These are phyloP conservation scores for Verticillium isaacii DNA, from an alignment of 2,329 filamentous ascomycete genomes.

Conservation along the genomic window DNA sequence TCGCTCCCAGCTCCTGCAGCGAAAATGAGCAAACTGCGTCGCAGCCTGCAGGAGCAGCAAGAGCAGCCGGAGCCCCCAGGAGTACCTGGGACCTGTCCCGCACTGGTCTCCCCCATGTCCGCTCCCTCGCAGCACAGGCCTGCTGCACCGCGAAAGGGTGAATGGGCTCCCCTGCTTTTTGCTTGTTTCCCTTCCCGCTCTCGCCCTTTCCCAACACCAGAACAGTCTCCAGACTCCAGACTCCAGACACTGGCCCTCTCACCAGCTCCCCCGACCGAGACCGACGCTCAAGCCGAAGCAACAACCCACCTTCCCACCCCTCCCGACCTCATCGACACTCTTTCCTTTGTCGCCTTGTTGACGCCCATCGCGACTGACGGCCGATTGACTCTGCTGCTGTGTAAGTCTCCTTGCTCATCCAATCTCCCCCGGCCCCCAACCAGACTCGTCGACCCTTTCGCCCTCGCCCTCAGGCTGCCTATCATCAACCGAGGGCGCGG, in stretches of 20 bases:
- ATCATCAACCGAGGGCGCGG: neutral
- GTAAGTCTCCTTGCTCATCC: neutral
- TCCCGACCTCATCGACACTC: conserved; percentile 9
- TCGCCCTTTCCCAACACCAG: conserved; percentile 12
- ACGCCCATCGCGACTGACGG: neutral
- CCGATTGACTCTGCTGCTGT: conserved; percentile 1
- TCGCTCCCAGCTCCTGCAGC: neutral
- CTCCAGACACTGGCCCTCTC: conserved; percentile 3
- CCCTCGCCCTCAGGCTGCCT: neutral
- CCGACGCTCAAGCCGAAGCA: neutral
- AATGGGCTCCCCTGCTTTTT: neutral
- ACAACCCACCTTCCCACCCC: neutral
- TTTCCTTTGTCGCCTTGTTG: conserved; percentile 13
- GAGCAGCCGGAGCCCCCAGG: neutral
- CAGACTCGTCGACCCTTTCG: neutral
- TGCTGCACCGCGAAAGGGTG: neutral
- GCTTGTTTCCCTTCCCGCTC: neutral
- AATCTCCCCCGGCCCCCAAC: neutral
- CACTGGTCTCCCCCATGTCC: neutral
- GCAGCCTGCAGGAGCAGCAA: neutral
- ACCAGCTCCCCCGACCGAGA: neutral
- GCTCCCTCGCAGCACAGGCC: neutral
- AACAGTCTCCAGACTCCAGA: conserved; percentile 10
- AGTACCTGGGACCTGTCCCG: neutral
- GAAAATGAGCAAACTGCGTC: neutral